Conservation (phyloP, 1,284 basidiomycete species). For the Pseudozyma tsukubaensis region DNA sequence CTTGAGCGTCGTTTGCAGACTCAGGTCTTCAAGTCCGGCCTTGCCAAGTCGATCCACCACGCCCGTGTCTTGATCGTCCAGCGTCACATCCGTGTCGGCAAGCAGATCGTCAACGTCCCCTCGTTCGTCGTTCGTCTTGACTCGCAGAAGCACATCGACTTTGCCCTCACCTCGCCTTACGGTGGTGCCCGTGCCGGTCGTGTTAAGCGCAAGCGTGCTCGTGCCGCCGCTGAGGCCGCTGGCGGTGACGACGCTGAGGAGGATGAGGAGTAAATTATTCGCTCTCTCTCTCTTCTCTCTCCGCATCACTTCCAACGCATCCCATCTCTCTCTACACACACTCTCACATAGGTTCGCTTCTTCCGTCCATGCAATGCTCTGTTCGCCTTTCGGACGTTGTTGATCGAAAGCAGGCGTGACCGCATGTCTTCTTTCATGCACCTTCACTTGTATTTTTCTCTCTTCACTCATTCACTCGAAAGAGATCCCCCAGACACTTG, state of each 20-base stretch:
- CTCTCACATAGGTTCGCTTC: slow-evolving; percentile 8
- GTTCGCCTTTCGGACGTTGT: slow-evolving; percentile 35
- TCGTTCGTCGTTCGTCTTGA: slow-evolving; percentile 90
- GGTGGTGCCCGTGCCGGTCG: slow-evolving; percentile 96
- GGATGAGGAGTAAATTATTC: slow-evolving; percentile 59
- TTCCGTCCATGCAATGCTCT: slow-evolving; percentile 10
- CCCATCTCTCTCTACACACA: slow-evolving; percentile 1
- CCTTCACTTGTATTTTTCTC: slow-evolving; percentile 30
- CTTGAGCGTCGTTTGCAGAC: slow-evolving; percentile 99
- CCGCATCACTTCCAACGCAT: background rate
- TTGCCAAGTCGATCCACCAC: slow-evolving; percentile 99
- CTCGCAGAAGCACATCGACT: slow-evolving; percentile 88
- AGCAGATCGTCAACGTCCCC: slow-evolving; percentile 99
- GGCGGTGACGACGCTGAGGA: slow-evolving; percentile 87
- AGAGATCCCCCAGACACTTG: slow-evolving; percentile 15
- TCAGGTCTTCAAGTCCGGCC: slow-evolving; percentile 98
- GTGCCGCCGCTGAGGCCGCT: slow-evolving; percentile 89
- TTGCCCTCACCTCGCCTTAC: slow-evolving; percentile 95
- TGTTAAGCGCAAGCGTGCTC: slow-evolving; percentile 98
- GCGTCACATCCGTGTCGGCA: slow-evolving; percentile 96
- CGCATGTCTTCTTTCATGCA: slow-evolving; percentile 6
- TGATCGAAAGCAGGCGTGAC: background rate
- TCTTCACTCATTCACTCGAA: slow-evolving; percentile 18
- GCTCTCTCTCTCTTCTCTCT: background rate
- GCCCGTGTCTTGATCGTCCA: slow-evolving; percentile 98